Conservation (phyloP, 345 rosid genomes). For the Citropsis articulata region DNA sequence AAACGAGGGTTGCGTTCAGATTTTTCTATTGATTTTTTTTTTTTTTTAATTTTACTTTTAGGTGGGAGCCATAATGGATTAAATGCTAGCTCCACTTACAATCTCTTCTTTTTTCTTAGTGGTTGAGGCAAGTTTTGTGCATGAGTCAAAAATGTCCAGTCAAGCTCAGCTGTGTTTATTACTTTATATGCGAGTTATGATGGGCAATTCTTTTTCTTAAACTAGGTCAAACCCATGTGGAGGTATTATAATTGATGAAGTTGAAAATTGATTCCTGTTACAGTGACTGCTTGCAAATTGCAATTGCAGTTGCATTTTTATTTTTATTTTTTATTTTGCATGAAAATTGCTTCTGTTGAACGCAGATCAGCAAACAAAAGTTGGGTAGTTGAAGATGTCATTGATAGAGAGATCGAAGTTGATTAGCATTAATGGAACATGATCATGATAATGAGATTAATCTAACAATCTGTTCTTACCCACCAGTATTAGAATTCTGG, state of each 20-base stretch:
- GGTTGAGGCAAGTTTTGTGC: background rate
- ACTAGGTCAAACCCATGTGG: constrained; percentile 17
- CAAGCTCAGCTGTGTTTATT: constrained; percentile 1
- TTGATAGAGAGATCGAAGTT: background rate
- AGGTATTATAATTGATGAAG: background rate
- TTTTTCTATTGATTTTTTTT: background rate
- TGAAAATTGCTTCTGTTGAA: background rate
- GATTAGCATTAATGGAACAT: background rate
- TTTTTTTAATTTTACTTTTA: background rate
- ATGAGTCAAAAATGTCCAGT: constrained; percentile 14
- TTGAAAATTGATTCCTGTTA: background rate
- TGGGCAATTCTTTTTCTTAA: background rate
- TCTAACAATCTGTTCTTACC: background rate
- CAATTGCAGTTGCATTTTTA: background rate
- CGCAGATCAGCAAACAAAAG: background rate
- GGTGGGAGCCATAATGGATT: constrained; percentile 1
- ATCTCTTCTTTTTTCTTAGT: background rate
- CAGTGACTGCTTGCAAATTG: background rate
- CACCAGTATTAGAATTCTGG: background rate
- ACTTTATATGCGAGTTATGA: background rate
- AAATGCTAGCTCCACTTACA: constrained; percentile 1
- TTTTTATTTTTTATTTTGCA: no score
- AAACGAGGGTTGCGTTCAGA: background rate
- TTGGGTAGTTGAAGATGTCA: background rate
- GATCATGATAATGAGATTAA: background rate